phyloP scores from a whole-genome alignment of 2,329 filamentous ascomycete genomes.

The Keithomyces neogunnii region DNA sequence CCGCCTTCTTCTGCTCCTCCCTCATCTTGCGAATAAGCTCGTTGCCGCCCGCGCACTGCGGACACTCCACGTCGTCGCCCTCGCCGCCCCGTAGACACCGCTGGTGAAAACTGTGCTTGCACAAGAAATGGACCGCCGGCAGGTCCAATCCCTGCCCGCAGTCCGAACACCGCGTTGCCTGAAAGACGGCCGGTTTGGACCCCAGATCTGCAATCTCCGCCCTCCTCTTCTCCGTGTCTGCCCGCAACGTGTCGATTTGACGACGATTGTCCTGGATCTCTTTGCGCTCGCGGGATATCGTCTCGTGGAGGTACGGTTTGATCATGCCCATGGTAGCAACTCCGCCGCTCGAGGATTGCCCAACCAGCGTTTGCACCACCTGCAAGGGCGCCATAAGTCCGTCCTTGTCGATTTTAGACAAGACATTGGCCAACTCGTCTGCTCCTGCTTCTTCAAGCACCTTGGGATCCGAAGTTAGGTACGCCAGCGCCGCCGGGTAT shows the following conservation, averaged over 20 bases:
- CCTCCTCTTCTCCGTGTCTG: conserved; percentile 73
- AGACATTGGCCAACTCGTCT: conserved; percentile 70
- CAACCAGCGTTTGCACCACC: conserved; percentile 85
- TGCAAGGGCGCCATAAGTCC: conserved; percentile 92
- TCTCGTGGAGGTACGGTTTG: conserved; percentile 82
- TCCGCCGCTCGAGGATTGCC: conserved; percentile 37
- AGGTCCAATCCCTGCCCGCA: conserved; percentile 74
- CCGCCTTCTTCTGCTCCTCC: conserved; percentile 76
- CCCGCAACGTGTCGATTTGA: conserved; percentile 74
- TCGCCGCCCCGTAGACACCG: conserved; percentile 58
- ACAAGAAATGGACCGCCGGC: conserved; percentile 90
- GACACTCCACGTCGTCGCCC: conserved; percentile 68
- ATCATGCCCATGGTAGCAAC: conserved; percentile 97
- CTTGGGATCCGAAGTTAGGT: conserved; percentile 77
- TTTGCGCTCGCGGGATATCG: conserved; percentile 78
- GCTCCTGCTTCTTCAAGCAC: conserved; percentile 78
- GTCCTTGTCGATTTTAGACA: conserved; percentile 81
- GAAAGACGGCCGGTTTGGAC: conserved; percentile 79
- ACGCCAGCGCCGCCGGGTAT: conserved; percentile 85
- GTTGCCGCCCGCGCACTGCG: conserved; percentile 75
- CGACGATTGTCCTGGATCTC: conserved; percentile 76
- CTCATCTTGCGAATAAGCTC: conserved; percentile 83
- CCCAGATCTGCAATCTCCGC: conserved; percentile 69
- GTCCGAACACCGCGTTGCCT: conserved; percentile 77
- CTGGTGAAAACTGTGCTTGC: conserved; percentile 95